Percentiles rank a stretch among this genome's conserved stretches.
Conservation (phyloP, 257 asterid species). For the Solanum pennellii region DNA sequence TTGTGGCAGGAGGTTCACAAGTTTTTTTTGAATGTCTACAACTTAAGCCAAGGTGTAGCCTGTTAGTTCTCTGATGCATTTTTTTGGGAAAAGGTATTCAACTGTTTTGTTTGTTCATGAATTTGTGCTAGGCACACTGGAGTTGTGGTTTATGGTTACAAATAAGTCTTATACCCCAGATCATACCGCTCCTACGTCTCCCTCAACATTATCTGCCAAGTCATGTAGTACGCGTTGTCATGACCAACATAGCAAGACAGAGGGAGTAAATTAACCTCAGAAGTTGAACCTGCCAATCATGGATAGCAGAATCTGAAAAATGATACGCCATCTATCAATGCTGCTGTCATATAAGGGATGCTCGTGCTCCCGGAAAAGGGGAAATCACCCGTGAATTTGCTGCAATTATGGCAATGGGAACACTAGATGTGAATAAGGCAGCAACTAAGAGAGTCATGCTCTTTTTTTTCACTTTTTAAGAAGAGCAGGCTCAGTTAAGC, state of each 20-base stretch:
- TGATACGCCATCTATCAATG: not conserved
- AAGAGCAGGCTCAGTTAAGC: no score
- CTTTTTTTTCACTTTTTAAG: no score
- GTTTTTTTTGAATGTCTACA: not conserved
- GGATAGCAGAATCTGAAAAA: not conserved
- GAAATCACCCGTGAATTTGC: not conserved
- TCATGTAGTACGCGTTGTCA: no score
- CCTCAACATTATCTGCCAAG: no score
- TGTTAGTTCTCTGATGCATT: no score
- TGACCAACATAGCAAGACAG: not conserved
- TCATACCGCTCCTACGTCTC: not conserved
- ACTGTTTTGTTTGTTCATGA: not conserved
- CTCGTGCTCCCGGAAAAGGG: not conserved
- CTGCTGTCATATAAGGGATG: not conserved
- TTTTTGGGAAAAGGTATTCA: not conserved
- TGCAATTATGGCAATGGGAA: conserved; percentile 81
- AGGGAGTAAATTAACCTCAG: no score
- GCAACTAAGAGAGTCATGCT: conserved; percentile 84
- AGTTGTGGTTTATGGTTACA: not conserved
- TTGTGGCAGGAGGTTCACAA: not conserved
- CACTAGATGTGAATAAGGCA: conserved; percentile 63
- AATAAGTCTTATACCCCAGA: no score
- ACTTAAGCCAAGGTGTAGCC: not conserved
- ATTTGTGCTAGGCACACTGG: not conserved
- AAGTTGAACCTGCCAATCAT: not conserved